Evolutionary conservation across 257 asterid species (phyloP), one percentile per base, ranked within the genome.

Genomic region (Marsdenia floribunda): DNA sequence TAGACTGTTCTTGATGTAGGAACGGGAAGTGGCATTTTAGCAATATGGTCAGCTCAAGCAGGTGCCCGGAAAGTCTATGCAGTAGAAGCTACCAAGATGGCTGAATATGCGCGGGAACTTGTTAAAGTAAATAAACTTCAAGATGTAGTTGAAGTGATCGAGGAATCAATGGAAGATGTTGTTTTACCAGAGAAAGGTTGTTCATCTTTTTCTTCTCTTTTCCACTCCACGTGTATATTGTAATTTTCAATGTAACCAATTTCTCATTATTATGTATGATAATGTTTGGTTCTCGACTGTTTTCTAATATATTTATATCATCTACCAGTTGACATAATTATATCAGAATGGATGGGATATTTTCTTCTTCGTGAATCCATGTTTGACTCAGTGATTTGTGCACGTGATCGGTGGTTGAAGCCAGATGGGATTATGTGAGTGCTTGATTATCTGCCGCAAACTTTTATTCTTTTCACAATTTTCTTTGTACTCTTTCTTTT

Each of bases 331-430:
- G 99, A 92, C 79, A 88, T 92, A 76, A 92, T 95, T 65, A 95
- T 92, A 70, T 95, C 98, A n/a, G 98, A 92, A 75, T 92, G 98
- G 99, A 95, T 92, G 99, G 98, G 99, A 66, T 90, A 90, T 87
- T 95, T 95, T 84, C 96, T 95, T 81, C 90, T 92, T 47, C 96
- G 99, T 24, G 99, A 95, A 79, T 95, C 99, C n/a, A 95, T 95
- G 99, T 86, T 95, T 21, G 99, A 95, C 82, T 92, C 99, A 6
- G 98, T 95, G 65, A 84, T 92, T 75, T 90, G 82, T 59, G 99
- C 98, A 29, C 94, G 99, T 71, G 98, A 92, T 72, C 91, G 87
- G 73, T 92, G 99, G 99, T 83, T 95, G 85, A 90, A 88, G 74
- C 92, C 96, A 37, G 83, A 82, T 76, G 99, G 99, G 77, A 88